phyloP scores from a whole-genome alignment of 345 rosid species.

The Capsella bursapastoris region DNA sequence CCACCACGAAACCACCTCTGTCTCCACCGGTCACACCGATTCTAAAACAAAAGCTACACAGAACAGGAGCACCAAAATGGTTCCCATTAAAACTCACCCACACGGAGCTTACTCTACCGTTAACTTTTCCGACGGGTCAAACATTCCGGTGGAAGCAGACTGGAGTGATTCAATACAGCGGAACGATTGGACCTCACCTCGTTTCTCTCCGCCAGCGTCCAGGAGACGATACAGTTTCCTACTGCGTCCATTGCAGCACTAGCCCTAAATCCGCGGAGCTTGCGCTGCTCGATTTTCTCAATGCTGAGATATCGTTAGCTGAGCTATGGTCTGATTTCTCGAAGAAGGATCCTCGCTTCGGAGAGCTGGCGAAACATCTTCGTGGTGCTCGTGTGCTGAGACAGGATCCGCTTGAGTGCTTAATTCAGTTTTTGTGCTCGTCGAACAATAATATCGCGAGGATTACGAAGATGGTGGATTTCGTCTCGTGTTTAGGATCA shows the following conservation, averaged over 20 bases:
- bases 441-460: conserved; percentile 89
- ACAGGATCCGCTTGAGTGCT: conserved; percentile 92
- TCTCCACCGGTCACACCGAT: conserved; percentile 41
- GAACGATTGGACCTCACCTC: conserved; percentile 75
- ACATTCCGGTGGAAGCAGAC: conserved; percentile 96
- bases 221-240: conserved; percentile 56
- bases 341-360: conserved; percentile 63
- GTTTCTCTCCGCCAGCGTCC: conserved; percentile 69
- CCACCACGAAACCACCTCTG: conserved; percentile 43
- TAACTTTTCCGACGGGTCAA: conserved; percentile 95
- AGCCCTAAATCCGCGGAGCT: conserved; percentile 58
- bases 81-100: conserved; percentile 59
- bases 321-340: conserved; percentile 73
- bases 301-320: conserved; percentile 56
- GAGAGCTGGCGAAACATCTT: conserved; percentile 62
- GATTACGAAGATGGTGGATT: conserved; percentile 92
- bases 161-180: conserved; percentile 69
- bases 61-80: conserved; percentile 52
- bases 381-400: conserved; percentile 86
- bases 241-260: conserved; percentile 57
- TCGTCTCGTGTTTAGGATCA: conserved; percentile 68
- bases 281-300: conserved; percentile 80
- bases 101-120: conserved; percentile 72
- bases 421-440: conserved; percentile 88
- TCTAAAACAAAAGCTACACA: conserved; percentile 45